phyloP scores from a whole-genome alignment of 495 filamentous ascomycete species.

The Xylaria venustula region DNA sequence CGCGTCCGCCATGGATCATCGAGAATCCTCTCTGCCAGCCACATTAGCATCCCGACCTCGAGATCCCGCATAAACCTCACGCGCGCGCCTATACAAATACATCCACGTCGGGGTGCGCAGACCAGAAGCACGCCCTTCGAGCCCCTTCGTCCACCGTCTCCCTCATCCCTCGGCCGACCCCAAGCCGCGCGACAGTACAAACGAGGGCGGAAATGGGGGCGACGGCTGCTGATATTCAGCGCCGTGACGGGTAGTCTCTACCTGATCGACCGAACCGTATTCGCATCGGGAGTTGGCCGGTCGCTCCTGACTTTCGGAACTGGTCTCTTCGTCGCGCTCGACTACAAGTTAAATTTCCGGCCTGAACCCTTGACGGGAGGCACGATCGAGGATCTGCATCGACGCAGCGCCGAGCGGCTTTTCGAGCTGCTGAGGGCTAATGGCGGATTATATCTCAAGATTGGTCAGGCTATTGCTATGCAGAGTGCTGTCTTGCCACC shows the following conservation, averaged over 20 bases:
- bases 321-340: slow-evolving; percentile 77
- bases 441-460: slow-evolving; percentile 95
- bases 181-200: slow-evolving; percentile 62
- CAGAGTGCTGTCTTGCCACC: slow-evolving; percentile 90
- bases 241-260: slow-evolving; percentile 59
- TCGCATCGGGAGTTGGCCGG: slow-evolving; percentile 74
- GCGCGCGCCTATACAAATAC: background rate
- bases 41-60: slow-evolving; percentile 14
- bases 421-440: slow-evolving; percentile 77
- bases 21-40: background rate
- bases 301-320: slow-evolving; percentile 77
- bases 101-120: slow-evolving; percentile 3
- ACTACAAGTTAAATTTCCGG: slow-evolving; percentile 97
- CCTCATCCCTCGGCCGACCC: slow-evolving; percentile 74
- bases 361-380: slow-evolving; percentile 66
- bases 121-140: slow-evolving; percentile 43
- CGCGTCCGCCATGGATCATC: slow-evolving; percentile 17
- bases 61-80: slow-evolving; percentile 10
- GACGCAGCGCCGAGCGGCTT: slow-evolving; percentile 76
- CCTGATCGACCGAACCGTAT: slow-evolving; percentile 66
- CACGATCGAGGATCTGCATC: slow-evolving; percentile 71
- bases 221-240: slow-evolving; percentile 66
- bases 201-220: slow-evolving; percentile 70
- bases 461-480: slow-evolving; percentile 98
- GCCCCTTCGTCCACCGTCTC: slow-evolving; percentile 77